These are phyloP conservation scores for Aspergillus sp. DNA, from an alignment of 2,329 filamentous ascomycete species.

Conservation along the genomic window DNA sequence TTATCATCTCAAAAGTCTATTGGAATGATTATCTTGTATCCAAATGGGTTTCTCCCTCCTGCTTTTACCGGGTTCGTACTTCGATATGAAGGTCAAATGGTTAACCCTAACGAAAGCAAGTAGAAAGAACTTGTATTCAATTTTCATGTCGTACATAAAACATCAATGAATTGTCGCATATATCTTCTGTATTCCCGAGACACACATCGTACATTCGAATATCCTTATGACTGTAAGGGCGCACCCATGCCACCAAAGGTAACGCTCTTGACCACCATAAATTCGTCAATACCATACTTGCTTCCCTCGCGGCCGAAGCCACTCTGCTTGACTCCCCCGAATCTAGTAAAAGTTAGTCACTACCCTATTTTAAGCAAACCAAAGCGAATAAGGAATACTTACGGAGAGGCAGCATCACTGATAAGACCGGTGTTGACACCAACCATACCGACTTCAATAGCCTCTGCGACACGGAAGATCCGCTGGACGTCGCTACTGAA, in stretches of 20 bases:
- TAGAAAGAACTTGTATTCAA: too few species aligned
- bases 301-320: constrained; percentile 74
- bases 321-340: constrained; percentile 75
- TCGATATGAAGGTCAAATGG: too few species aligned
- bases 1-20: constrained; percentile 1
- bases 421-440: constrained; percentile 64
- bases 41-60: not conserved
- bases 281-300: constrained; percentile 69
- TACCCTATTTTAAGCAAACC: not conserved
- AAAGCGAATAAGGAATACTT: constrained; percentile 15
- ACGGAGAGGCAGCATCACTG: constrained; percentile 45
- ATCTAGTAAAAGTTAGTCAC: constrained; percentile 35
- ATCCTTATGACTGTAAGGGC: constrained; percentile 43
- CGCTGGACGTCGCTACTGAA: constrained; percentile 59
- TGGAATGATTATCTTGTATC: not conserved
- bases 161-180: too few species aligned
- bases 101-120: too few species aligned
- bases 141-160: too few species aligned
- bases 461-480: constrained; percentile 53
- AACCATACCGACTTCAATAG: constrained; percentile 45
- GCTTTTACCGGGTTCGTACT: too few species aligned
- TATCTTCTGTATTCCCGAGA: too few species aligned
- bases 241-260: constrained; percentile 56
- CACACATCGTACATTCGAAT: too few species aligned
- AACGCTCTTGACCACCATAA: constrained; percentile 63